phyloP scores from a whole-genome alignment of 306 rosid genomes.

The Cucumis sativus region DNA sequence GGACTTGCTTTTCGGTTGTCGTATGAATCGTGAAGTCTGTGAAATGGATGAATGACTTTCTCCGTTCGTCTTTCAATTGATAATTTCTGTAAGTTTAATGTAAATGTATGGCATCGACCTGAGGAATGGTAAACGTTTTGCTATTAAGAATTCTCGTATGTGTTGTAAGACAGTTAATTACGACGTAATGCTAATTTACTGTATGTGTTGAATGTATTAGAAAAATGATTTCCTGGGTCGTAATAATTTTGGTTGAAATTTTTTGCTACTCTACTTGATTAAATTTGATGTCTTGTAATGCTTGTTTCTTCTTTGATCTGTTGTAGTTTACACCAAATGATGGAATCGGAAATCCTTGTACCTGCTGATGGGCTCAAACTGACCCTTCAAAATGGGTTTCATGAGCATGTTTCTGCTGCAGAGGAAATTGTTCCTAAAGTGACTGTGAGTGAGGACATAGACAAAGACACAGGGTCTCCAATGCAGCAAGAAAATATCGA shows the following conservation, averaged over 20 bases:
- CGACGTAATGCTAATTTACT: background rate
- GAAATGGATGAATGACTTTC: background rate
- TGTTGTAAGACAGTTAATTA: background rate
- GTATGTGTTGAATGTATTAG: background rate
- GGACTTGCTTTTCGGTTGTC: background rate
- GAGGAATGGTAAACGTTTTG: background rate
- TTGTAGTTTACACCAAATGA: constrained; percentile 37
- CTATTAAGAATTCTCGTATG: background rate
- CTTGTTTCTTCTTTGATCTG: background rate
- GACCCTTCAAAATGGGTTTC: constrained; percentile 50
- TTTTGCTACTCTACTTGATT: background rate
- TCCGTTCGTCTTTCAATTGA: background rate
- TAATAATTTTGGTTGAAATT: background rate
- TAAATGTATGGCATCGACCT: background rate
- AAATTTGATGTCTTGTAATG: background rate
- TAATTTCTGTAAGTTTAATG: background rate
- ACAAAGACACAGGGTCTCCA: constrained; percentile 16
- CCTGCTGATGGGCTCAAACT: constrained; percentile 33
- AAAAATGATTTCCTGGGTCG: background rate
- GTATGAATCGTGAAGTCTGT: background rate
- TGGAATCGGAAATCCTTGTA: constrained; percentile 46
- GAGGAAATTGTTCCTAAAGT: constrained; percentile 26
- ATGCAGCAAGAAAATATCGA: constrained; percentile 33
- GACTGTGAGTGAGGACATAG: constrained; percentile 11
- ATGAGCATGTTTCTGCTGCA: constrained; percentile 16